Evolutionary conservation across 2,329 filamentous ascomycete genomes (phyloP).

Genomic region (Trichoderma koningiopsis): DNA sequence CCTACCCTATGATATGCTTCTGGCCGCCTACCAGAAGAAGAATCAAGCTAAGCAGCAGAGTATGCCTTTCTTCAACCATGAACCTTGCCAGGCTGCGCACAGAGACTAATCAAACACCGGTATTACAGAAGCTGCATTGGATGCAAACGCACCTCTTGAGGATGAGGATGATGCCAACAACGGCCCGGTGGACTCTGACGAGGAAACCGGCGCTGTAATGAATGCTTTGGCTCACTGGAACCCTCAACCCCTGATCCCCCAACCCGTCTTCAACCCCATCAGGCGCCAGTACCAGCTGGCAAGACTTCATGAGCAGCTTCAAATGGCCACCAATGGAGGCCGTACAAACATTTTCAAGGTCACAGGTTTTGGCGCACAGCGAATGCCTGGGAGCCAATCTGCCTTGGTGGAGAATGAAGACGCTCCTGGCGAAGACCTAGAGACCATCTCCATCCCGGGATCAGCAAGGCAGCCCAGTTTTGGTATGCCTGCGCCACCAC

Average conservation of each 20-base stretch:
- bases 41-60: slow-evolving; percentile 98
- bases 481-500: slow-evolving; percentile 44
- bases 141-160: slow-evolving; percentile 87
- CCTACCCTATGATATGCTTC: slow-evolving; percentile 87
- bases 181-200: slow-evolving; percentile 87
- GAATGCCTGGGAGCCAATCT: slow-evolving; percentile 52
- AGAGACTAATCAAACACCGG: not conserved
- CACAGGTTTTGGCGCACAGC: slow-evolving; percentile 58
- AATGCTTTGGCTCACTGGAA: slow-evolving; percentile 72
- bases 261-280: slow-evolving; percentile 63
- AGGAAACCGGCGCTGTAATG: slow-evolving; percentile 91
- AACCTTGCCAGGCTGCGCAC: not conserved
- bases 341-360: slow-evolving; percentile 67
- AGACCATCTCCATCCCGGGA: slow-evolving; percentile 42
- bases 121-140: slow-evolving; percentile 79
- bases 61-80: slow-evolving; percentile 48
- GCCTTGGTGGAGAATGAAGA: slow-evolving; percentile 54
- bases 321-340: slow-evolving; percentile 66
- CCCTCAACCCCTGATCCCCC: slow-evolving; percentile 74
- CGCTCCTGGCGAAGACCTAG: slow-evolving; percentile 59
- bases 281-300: slow-evolving; percentile 64
- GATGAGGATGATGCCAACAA: slow-evolving; percentile 81
- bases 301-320: slow-evolving; percentile 65
- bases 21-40: slow-evolving; percentile 91
- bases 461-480: slow-evolving; percentile 51